Percentiles rank a stretch among this genome's conserved stretches.
Conservation (phyloP, 805 yeast genomes). For the Saturnispora ahearnii region DNA sequence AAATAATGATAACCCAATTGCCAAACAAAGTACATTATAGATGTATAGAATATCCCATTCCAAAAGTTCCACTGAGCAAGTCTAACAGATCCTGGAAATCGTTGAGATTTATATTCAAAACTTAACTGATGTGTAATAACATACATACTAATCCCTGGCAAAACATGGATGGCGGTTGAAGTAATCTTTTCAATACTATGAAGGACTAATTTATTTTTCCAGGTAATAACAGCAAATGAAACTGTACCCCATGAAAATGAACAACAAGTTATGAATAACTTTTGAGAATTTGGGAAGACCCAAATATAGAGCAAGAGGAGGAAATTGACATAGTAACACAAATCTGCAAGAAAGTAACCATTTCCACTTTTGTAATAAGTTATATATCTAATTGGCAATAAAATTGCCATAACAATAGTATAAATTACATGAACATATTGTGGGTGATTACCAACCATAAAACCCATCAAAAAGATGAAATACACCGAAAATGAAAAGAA, state of each 20-base stretch:
- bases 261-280: slow-evolving; percentile 73
- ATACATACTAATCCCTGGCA: slow-evolving; percentile 84
- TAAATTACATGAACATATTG: slow-evolving; percentile 68
- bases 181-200: slow-evolving; percentile 92
- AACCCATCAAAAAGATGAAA: slow-evolving; percentile 61
- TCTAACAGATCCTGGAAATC: slow-evolving; percentile 77
- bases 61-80: slow-evolving; percentile 64
- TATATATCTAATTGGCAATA: slow-evolving; percentile 80
- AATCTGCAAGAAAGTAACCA: slow-evolving; percentile 85
- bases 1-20: slow-evolving; percentile 85
- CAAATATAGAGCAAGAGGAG: slow-evolving; percentile 66
- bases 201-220: slow-evolving; percentile 89
- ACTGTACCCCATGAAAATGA: slow-evolving; percentile 84
- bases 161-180: slow-evolving; percentile 78
- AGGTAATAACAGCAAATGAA: slow-evolving; percentile 87
- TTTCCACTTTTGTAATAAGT: slow-evolving; percentile 70
- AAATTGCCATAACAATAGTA: slow-evolving; percentile 45
- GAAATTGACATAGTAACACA: slow-evolving; percentile 84
- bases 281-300: slow-evolving; percentile 67
- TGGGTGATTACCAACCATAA: slow-evolving; percentile 70
- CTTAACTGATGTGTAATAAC: slow-evolving; percentile 74
- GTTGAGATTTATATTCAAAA: slow-evolving; percentile 35
- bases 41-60: slow-evolving; percentile 67
- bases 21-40: slow-evolving; percentile 80
- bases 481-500: slow-evolving; percentile 71